Evolutionary conservation across 1,284 basidiomycete species (phyloP), one percentile per base, ranked within the genome.

Genomic region (Irpex rosettiformis): DNA sequence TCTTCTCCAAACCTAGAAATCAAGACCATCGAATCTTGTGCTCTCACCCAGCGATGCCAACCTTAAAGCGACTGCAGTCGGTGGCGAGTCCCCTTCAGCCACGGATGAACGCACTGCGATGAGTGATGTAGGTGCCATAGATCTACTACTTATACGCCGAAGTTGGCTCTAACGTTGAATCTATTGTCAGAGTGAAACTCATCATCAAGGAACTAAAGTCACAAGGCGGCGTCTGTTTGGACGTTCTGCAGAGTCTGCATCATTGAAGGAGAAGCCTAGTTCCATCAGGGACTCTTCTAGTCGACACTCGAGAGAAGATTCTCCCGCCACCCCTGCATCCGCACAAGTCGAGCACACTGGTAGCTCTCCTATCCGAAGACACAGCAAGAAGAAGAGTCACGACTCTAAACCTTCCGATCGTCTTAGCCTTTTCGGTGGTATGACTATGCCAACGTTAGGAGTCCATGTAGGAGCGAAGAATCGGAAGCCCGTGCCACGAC

Each of bases 401-500:
- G 76, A 66, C n/a, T 66, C 73, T 42, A 87, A 79, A 67, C 69
- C 71, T 30, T 69, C 74, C 18, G 86, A 90, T 52, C 76, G 89
- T n/a, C 72, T 88, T 48, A 91, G 90, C 69, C 85, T 95, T 65
- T 94, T 95, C 68, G 88, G 89, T 18, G 79, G 76, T 5, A 65
- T 82, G 5, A 84, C 89, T 65, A 70, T 74, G 21, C 77, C 79
- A 0, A 76, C 83, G n/a, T 33, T 58, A 10, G 57, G 57, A 7
- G 48, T 25, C 5, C 48, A 51, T 5, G 66, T 90, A 58, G 81
- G 84, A 13, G 27, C 52, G 30, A 89, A 88, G 67, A 75, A 76
- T 54, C 76, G 93, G 62, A 96, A 96, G 70, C 93, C 93, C 1
- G 79, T 92, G 2, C 93, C 93, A 11, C 82, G 82, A 68, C 83